Evolutionary conservation across 208 protist genomes (phyloP).

Genomic region (Tetramitus jugosus): DNA sequence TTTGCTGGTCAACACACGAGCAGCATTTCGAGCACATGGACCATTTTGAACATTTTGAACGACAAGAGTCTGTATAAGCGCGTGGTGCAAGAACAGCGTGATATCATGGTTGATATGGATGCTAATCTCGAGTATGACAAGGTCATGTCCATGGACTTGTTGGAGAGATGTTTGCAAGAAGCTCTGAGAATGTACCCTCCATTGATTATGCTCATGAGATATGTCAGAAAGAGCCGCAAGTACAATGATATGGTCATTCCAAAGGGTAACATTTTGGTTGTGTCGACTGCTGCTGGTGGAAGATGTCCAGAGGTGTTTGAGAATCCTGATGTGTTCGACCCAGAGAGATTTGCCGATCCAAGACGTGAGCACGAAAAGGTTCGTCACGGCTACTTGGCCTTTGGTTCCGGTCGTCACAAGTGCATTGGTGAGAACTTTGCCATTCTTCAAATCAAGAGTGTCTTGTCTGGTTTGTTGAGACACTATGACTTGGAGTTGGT

Average conservation of each 20-base stretch:
- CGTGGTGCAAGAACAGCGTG: slow-evolving; percentile 10
- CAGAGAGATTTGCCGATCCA: slow-evolving; percentile 47
- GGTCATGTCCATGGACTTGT: slow-evolving; percentile 73
- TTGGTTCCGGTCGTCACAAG: slow-evolving; percentile 73
- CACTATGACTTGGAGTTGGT: slow-evolving; percentile 74
- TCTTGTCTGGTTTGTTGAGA: slow-evolving; percentile 65
- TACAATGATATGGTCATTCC: slow-evolving; percentile 62
- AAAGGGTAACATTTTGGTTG: slow-evolving; percentile 68
- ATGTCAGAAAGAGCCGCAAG: slow-evolving; percentile 62
- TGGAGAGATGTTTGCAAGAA: slow-evolving; percentile 68
- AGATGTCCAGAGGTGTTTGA: slow-evolving; percentile 65
- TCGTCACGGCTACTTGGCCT: slow-evolving; percentile 64
- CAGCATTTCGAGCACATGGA: slow-evolving; percentile 75
- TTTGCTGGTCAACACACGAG: slow-evolving; percentile 85
- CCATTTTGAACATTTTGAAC: slow-evolving; percentile 66
- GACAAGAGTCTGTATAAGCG: slow-evolving; percentile 19
- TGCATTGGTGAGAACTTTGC: slow-evolving; percentile 84
- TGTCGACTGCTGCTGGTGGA: slow-evolving; percentile 66
- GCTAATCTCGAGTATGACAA: slow-evolving; percentile 68
- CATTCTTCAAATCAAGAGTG: slow-evolving; percentile 78
- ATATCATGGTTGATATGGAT: neutral
- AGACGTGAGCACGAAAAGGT: slow-evolving; percentile 56
- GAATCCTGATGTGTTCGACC: slow-evolving; percentile 65
- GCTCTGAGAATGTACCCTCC: slow-evolving; percentile 77
- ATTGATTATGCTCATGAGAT: slow-evolving; percentile 77